Base-by-base conservation (phyloP, 441 rosid species). In the Manihot esculenta region DNA sequence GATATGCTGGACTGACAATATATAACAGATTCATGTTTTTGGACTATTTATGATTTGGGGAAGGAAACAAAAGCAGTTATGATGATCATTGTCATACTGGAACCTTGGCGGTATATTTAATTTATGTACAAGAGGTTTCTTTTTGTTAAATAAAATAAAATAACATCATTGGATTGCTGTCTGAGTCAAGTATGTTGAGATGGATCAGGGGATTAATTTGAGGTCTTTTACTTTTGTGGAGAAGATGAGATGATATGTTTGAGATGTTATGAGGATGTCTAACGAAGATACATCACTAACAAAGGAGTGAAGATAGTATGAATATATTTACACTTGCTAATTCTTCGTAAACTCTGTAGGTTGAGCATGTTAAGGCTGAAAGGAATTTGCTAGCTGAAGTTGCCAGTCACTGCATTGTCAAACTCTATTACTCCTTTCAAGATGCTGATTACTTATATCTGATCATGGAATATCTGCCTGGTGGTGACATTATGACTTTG, bases 331-430 rank as follows among this genome's bases (percentile, higher is more conserved):
- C 21, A 33, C 64, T 66, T n/a, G 33, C 48, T 71, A 45, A 45
- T 73, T 64, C 5, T 69, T 56, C 54, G 38, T 35, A 30, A 51
- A 33, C 10, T 27, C 67, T 62, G 67, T 76, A 95, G 99, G 99
- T 92, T 76, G 96, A 95, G 79, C 98, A 95, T 83, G 99, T 95
- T 66, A 88, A 85, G 82, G 89, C 96, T 70, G 98, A 94, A 81
- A 89, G 99, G 85, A 94, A 94, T 83, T 88, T 94, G 86, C 96
- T 92, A 45, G 99, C 96, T 3, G 99, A 92, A 86, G 98, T 94
- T 77, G 93, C 87, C 69, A 87, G 97, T 81, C 90, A 87, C 73
- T 92, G 83, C 82, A 92, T 89, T 70, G 97, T 92, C 77, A 92
- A 94, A 84, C 97, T 94, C 72, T 92, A 79, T 82, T 92, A 87